Percentiles rank a stretch among this genome's conserved stretches.
Evolutionary conservation across 148 eudicot genomes (phyloP).

Genomic region (Mesembryanthemum crystallinum): DNA sequence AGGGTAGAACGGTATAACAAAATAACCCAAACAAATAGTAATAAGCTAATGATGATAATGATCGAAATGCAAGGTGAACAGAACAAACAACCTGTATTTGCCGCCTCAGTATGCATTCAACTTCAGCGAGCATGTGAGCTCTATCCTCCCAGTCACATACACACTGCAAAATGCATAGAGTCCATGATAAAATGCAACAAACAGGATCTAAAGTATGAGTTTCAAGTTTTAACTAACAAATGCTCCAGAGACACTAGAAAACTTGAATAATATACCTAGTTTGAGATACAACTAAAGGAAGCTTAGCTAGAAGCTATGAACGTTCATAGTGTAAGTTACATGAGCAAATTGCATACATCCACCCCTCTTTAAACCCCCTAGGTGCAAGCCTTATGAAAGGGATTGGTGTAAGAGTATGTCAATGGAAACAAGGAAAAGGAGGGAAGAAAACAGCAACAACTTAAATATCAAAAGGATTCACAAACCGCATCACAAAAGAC

Average conservation of each 20-base stretch:
- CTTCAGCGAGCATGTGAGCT: slow-evolving; percentile 78
- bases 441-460: not conserved
- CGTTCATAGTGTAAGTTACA: not conserved
- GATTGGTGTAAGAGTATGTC: not conserved
- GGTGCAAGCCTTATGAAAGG: too few relatives aligned
- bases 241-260: not conserved
- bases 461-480: not conserved
- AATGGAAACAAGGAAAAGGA: not conserved
- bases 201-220: not conserved
- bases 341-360: not conserved
- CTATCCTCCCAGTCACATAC: slow-evolving; percentile 92
- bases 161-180: slow-evolving; percentile 46
- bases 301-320: not conserved
- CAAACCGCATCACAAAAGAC: not conserved
- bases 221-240: not conserved
- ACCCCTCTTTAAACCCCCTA: too few relatives aligned
- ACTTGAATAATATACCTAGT: not conserved
- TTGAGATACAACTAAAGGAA: not conserved
- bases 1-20: not conserved
- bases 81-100: slow-evolving; percentile 67
- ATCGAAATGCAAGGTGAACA: not conserved
- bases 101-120: slow-evolving; percentile 73
- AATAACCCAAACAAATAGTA: not conserved
- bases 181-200: slow-evolving; percentile 1
- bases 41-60: not conserved